These are phyloP conservation scores for Byssochlamys sp. DNA, from an alignment of 2,329 filamentous ascomycete genomes.

Conservation along the genomic window DNA sequence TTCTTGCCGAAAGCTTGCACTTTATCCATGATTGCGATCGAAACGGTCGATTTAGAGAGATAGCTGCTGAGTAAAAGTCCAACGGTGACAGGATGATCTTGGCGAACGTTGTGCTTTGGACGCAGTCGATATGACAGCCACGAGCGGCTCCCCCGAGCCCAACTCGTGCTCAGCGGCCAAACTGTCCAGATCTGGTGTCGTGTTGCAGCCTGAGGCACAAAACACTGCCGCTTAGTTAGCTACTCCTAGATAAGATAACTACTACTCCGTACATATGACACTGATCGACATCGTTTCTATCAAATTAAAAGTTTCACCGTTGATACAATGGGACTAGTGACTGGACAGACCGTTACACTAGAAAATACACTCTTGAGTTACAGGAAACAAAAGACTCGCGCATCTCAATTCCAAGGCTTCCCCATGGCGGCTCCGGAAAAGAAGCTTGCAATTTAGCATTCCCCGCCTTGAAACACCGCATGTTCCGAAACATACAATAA, in stretches of 20 bases:
- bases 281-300: background rate
- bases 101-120: background rate
- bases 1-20: conserved; percentile 62
- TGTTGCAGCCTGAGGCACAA: background rate
- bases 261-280: background rate
- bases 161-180: background rate
- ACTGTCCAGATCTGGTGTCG: background rate
- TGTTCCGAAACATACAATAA: background rate
- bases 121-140: background rate
- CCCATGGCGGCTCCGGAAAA: background rate
- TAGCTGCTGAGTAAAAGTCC: background rate
- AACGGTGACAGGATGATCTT: background rate
- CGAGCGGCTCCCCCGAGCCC: background rate
- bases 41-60: background rate
- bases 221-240: background rate
- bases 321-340: background rate
- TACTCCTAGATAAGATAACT: background rate
- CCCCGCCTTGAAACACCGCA: background rate
- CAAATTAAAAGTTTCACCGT: background rate
- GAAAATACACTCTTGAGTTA: background rate
- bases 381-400: background rate
- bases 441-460: background rate
- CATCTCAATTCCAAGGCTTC: background rate
- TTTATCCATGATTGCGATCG: conserved; percentile 51
- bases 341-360: background rate